Conservation (phyloP, 73 alveolate species). For the Urostyla sp. region DNA sequence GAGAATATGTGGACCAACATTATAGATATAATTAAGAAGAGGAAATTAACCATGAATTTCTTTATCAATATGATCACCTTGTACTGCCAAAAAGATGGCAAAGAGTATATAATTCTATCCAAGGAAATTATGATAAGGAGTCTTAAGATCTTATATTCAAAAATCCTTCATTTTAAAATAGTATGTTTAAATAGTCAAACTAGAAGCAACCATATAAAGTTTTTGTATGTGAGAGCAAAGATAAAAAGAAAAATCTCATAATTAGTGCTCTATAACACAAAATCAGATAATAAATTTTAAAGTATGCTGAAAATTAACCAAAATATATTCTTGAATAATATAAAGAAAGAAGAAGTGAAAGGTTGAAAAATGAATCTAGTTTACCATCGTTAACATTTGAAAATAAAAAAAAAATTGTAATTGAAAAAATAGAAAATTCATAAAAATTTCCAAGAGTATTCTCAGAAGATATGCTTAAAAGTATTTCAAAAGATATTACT, state of each 20-base stretch:
- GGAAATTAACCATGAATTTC: background rate
- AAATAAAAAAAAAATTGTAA: slow-evolving; percentile 1
- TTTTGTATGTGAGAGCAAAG: background rate
- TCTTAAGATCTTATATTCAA: background rate
- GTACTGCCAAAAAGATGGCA: slow-evolving; percentile 32
- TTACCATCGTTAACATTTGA: slow-evolving; percentile 17
- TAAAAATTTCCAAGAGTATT: background rate
- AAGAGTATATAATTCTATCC: background rate
- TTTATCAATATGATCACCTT: slow-evolving; percentile 6
- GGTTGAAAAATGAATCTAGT: background rate
- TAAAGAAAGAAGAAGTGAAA: background rate
- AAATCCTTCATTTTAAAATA: background rate
- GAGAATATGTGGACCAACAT: slow-evolving; percentile 18
- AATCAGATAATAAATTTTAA: background rate
- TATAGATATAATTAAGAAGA: background rate
- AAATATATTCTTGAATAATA: background rate
- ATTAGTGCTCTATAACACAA: slow-evolving; percentile 21
- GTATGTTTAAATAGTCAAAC: background rate
- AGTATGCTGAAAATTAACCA: background rate
- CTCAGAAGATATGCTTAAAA: slow-evolving; percentile 2
- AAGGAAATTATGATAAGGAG: background rate
- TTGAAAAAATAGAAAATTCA: background rate
- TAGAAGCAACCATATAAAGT: slow-evolving; percentile 20
- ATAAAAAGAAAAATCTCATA: background rate
- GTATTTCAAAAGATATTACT: no score